Evolutionary conservation across 106 monocot species (phyloP), one percentile per base, ranked within the genome.

Genomic region (Posidonia australis): DNA sequence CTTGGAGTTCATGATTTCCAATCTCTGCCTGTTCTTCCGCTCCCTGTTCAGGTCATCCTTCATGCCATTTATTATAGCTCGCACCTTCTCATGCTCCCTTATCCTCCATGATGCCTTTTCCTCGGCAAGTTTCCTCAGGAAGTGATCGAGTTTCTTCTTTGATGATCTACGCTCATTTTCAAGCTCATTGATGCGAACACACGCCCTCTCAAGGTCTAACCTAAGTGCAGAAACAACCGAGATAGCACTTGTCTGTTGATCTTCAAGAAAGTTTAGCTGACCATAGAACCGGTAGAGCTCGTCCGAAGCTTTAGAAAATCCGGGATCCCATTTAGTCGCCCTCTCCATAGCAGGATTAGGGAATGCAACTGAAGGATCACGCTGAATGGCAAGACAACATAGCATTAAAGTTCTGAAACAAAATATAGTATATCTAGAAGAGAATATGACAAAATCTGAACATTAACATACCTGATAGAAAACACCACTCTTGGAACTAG

Each of bases 301-400:
- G 18, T 79, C 75, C 0, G 76, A 67, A 28, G 76, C 71, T 44
- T 62, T 80, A 10, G 74, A 70, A 46, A 30, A 60, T 13, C 70
- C 78, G 57, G 79, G 80, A 66, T 90, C 82, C 94, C 90, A 90
- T 62, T 96, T 90, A 0, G 90, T 96, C 62, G 82, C 84, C 47
- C 67, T 75, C 84, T 96, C 94, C 69, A 80, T 78, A 22, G 74
- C 70, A 62, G 44, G 72, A 70, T 82, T 63, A 0, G 76, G 69
- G 30, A 83, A 66, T 63, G 70, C 68, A 41, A 63, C 30, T 28
- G 62, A 81, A 44, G 64, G 75, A 67, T 72, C 87, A 56, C 62
- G 55, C 87, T 87, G 79, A 79, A 71, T 23, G 0, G 24, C 24
- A 49, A 26, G 48, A 63, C 18, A 47, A 22, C 3, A 63, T 20